These are phyloP conservation scores for Prunus mongolica DNA, from an alignment of 306 rosid species.

Conservation along the genomic window DNA sequence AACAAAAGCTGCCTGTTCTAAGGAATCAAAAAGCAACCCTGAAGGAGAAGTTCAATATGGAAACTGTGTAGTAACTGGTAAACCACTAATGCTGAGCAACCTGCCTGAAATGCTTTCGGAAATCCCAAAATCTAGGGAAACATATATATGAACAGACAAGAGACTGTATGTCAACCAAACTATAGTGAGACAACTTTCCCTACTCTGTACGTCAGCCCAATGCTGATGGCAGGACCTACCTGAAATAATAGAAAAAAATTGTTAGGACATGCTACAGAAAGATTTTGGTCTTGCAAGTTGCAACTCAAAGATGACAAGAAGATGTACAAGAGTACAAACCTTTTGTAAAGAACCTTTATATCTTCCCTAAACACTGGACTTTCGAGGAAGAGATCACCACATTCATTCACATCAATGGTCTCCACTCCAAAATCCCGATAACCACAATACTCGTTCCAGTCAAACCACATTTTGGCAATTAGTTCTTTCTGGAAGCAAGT, in stretches of 20 bases:
- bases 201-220: not conserved
- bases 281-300: not conserved
- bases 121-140: not conserved
- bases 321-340: constrained; percentile 41
- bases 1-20: not conserved
- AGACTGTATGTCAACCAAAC: not conserved
- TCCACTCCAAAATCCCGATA: constrained; percentile 48
- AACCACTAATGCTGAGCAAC: not conserved
- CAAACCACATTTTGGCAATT: constrained; percentile 94
- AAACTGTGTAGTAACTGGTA: not conserved
- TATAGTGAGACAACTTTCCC: not conserved
- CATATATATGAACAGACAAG: not conserved
- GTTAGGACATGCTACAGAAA: not conserved
- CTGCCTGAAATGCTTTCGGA: not conserved
- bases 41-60: too few species aligned
- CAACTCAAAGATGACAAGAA: not conserved
- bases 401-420: constrained; percentile 48
- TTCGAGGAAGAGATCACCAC: constrained; percentile 70
- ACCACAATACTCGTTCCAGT: constrained; percentile 84
- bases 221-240: constrained; percentile 34
- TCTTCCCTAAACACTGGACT: constrained; percentile 49
- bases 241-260: constrained; percentile 29
- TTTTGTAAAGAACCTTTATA: constrained; percentile 63
- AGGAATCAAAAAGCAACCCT: not conserved
- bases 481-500: constrained; percentile 77